Evolutionary conservation across 2,329 filamentous ascomycete species (phyloP).

Genomic region (Diplocarpon rosae): DNA sequence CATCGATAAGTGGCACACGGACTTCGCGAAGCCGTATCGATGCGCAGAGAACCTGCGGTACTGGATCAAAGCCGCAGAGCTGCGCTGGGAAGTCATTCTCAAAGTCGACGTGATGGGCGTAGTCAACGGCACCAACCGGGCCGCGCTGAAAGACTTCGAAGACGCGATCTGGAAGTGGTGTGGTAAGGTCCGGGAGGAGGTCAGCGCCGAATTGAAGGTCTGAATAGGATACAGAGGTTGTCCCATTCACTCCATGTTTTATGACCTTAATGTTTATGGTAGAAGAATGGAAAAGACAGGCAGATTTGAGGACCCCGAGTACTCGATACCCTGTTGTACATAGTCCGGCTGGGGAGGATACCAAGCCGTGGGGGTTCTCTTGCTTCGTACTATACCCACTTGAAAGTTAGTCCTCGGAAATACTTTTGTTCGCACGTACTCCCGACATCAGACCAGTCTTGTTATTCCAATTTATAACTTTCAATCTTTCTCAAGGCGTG

Average conservation of each 20-base stretch:
- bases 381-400: constrained; percentile 4
- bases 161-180: constrained; percentile 76
- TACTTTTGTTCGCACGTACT: background rate
- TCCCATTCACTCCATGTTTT: background rate
- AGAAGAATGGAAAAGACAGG: background rate
- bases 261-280: constrained; percentile 9
- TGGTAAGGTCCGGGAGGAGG: constrained; percentile 68
- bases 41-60: constrained; percentile 87
- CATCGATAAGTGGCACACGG: constrained; percentile 82
- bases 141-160: constrained; percentile 75
- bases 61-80: constrained; percentile 92
- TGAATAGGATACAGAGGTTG: constrained; percentile 4
- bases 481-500: background rate
- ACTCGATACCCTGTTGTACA: background rate
- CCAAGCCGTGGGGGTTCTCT: background rate
- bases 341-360: background rate
- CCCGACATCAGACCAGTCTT: too few relatives aligned
- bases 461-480: background rate
- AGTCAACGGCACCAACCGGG: constrained; percentile 58
- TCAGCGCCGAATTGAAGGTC: constrained; percentile 52
- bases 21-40: constrained; percentile 89
- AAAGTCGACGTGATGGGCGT: constrained; percentile 78
- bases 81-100: constrained; percentile 82
- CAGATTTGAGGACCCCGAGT: background rate
- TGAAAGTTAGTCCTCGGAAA: constrained; percentile 1